Base-by-base conservation (phyloP, 1,284 basidiomycete genomes). In the Cutaneotrichosporon mucoides region DNA sequence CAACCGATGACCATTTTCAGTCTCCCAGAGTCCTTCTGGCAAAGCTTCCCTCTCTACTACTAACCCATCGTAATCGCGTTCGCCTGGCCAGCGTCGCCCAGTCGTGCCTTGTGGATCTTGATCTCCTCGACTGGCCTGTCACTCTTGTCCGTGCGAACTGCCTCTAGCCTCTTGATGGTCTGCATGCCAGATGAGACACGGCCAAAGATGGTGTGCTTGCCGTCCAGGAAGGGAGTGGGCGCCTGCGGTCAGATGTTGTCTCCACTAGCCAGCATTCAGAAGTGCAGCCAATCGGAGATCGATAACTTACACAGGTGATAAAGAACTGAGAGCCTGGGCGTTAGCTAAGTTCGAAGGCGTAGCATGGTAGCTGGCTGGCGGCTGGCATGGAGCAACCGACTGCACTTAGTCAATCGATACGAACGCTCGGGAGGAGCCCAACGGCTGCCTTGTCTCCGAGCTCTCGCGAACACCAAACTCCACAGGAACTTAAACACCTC, bases 181-280 rank as follows among this genome's bases (percentile, higher is more conserved):
- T 88, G 82, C 86, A 94, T 93, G 2, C 92, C 92, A 16, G 85
- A 82, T 71, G 84, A 86, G 16, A 90, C 88, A 11, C 91, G 85
- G 8, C 92, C 91, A 69, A 95, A 95, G 66, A 94, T 91, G 1
- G 90, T 93, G 74, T 98, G 92, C 73, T 99, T 99, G 73, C 92
- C 94, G 77, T 95, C 90, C 55, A 96, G 82, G 78, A 84, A 96
- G 0, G 93, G 93, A 51, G 92, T 95, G 7, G 93, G 93, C 1
- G 85, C 86, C 71, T 76, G 55, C 5, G 1, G 55, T 59, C 8
- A 57, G 56, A 24, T n/a, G 10, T 16, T 16, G 43, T 34, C n/a
- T 7, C 9, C 13, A 35, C 15, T 5, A 7, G 8, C n/a, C 7
- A 13, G 11, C 13, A 16, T 9, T 4, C 4, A 36, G 42, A 24